Base-by-base conservation (phyloP, 2,329 filamentous ascomycete species). In the Ophiostoma triangulosporum region DNA sequence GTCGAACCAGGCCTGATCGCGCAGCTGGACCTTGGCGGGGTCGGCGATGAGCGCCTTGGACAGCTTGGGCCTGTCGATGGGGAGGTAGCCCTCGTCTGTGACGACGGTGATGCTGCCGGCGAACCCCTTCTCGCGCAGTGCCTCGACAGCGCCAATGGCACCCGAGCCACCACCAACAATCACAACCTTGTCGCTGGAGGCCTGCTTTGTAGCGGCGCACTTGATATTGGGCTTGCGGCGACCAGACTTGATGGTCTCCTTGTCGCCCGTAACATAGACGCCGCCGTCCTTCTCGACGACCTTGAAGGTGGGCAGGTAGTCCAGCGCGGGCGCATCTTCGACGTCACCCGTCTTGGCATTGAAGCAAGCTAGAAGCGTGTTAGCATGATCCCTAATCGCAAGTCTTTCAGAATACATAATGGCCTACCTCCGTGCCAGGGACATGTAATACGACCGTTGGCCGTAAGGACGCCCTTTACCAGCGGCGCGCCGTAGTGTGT, bases 1-100 rank as follows among this genome's bases (percentile, higher is more conserved):
- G 54, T 82, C 82, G 68, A 87, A 97, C 78, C 86, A 96, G 32
- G 83, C 80, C 58, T 81, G 76, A 52, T 86, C 78, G 57, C 93
- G 78, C 75, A 83, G 85, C 40, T 84, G 81, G 43, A 95, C 70
- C 70, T 95, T 95, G 45, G 77, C 75, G 1, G 81, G 68, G 64
- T 98, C 91, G 6, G 86, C 80, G 57, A 96, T 77, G 12, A 98
- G 75, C 0, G 91, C 88, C 70, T 98, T 98, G 64, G 90, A 96
- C 40, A 98, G 77, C 73, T 97, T 97, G 11, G 93, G 88, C 20
- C 93, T 81, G 70, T 98, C 93, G 62, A 97, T 90, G 31, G 90
- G 90, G 32, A 85, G 76, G 65, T 93, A 85, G 22, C 86, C 84
- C 68, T 98, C 93, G 59, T 79, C 83, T 12, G 86, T 83, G 62